Conservation (phyloP, 2,329 filamentous ascomycete species). For the Hymenoscyphus infarciens region DNA sequence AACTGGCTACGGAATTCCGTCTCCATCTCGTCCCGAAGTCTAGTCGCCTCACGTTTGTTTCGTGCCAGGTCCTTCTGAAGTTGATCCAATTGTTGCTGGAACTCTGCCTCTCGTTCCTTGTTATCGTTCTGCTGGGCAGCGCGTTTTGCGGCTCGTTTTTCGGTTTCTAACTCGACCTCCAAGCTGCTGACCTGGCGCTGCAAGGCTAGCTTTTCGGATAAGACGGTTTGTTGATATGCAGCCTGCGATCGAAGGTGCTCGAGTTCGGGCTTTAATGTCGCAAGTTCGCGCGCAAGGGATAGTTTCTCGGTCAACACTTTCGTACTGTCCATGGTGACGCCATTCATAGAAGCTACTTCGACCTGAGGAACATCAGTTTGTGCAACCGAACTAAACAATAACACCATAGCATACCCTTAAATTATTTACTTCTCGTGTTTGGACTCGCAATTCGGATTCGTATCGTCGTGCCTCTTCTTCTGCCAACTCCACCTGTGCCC, state of each 20-base stretch:
- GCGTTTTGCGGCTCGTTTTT: constrained; percentile 66
- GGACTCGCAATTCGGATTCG: constrained; percentile 44
- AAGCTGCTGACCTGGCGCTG: constrained; percentile 73
- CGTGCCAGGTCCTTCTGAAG: constrained; percentile 40
- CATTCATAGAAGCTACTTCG: constrained; percentile 67
- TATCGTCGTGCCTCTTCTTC: constrained; percentile 36
- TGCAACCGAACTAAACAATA: neutral
- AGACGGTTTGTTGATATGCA: constrained; percentile 59
- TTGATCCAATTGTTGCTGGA: constrained; percentile 41
- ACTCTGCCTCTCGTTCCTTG: constrained; percentile 39
- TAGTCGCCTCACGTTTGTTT: constrained; percentile 37
- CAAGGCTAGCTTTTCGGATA: constrained; percentile 76
- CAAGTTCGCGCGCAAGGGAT: constrained; percentile 56
- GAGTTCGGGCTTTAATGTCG: constrained; percentile 56
- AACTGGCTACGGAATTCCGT: neutral
- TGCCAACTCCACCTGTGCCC: constrained; percentile 47
- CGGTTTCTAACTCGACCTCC: constrained; percentile 79
- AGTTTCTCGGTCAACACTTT: constrained; percentile 66
- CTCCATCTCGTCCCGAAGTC: constrained; percentile 36
- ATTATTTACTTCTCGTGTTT: constrained; percentile 52
- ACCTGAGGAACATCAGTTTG: constrained; percentile 45
- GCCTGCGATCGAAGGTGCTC: constrained; percentile 59
- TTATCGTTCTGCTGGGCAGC: constrained; percentile 43
- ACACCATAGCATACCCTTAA: constrained; percentile 46
- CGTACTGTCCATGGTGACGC: constrained; percentile 63